phyloP scores from a whole-genome alignment of 768 basidiomycete species.

The Boletus vermiculosoides region DNA sequence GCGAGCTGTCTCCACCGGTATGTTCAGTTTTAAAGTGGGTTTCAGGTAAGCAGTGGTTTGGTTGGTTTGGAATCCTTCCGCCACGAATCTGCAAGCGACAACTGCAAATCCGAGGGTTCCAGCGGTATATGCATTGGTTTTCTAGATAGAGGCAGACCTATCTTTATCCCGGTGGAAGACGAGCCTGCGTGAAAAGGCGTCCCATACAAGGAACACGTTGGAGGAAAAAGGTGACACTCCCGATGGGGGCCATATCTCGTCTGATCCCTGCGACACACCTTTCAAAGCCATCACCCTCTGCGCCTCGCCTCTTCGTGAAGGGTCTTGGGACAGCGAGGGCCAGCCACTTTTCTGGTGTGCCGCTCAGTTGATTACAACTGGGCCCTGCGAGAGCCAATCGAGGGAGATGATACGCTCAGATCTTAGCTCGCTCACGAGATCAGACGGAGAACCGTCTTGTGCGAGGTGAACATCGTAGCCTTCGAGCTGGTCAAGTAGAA shows the following conservation, averaged over 20 bases:
- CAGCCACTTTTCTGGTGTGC: constrained; percentile 61
- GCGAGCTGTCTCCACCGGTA: not conserved
- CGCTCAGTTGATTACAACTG: constrained; percentile 53
- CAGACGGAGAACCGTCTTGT: constrained; percentile 39
- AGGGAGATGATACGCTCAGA: constrained; percentile 69
- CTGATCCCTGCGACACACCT: constrained; percentile 53
- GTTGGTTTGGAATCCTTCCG: not conserved
- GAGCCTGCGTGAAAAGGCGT: constrained; percentile 8
- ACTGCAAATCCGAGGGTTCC: not conserved
- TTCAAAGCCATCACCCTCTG: constrained; percentile 37
- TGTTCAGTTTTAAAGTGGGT: not conserved
- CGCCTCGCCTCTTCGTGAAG: constrained; percentile 21
- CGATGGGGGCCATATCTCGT: constrained; percentile 19
- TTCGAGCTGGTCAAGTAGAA: constrained; percentile 40
- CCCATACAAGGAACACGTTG: constrained; percentile 3
- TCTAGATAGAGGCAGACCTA: not conserved
- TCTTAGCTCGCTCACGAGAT: constrained; percentile 71
- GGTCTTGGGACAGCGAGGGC: constrained; percentile 38
- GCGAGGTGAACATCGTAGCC: constrained; percentile 63
- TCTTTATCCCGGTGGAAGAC: not conserved
- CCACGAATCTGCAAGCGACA: not conserved
- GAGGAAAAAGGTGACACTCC: constrained; percentile 10
- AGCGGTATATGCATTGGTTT: no score
- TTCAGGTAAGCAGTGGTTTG: not conserved
- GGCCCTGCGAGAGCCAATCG: constrained; percentile 60